Evolutionary conservation across 2,329 filamentous ascomycete species (phyloP), one percentile per base, ranked within the genome.

Genomic region (Colletotrichum echinochloae): DNA sequence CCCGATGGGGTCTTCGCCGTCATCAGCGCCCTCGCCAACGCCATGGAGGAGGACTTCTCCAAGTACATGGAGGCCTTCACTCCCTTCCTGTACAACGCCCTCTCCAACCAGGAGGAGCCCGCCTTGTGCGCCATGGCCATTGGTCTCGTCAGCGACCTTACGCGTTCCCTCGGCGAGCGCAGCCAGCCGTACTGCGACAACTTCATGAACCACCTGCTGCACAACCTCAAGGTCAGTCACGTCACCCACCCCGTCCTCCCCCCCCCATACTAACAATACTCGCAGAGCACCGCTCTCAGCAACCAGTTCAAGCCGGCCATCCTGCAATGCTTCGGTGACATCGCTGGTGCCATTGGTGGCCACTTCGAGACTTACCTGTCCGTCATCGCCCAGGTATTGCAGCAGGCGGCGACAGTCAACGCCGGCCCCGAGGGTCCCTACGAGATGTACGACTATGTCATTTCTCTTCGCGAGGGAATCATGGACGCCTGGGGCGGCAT

Each of bases 401-500:
- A 98, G 82, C 95, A 98, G 81, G 96, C 96, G 66, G 92, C 94
- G 23, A 90, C 88, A 54, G 94, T 99, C 66, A 93, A 91, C 39
- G 89, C 93, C 51, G 90, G 90, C 66, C 87, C 90, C 35, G 94
- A 98, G 74, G 91, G 92, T 70, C 93, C 92, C 60, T 96, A 95
- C 76, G 96, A 99, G 83, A 97, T 98, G 92, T 91, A 95, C 68
- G 95, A 98, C 82, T 99, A 99, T 79, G 92, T 99, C 75, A 90
- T 97, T 74, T 97, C 95, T 26, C 88, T 99, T 59, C 92, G 96
- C 64, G 97, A 99, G 80, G 96, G 95, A 75, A 98, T 99, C 75
- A 97, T 98, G 92, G 96, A 99, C 86, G 96, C 96, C 41, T 99
- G 97, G 95, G 94, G 95, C 77, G 96, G 96, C 75, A 96, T 97